Conservation (phyloP, 331 rosid genomes). For the Stylosanthes scabra region DNA sequence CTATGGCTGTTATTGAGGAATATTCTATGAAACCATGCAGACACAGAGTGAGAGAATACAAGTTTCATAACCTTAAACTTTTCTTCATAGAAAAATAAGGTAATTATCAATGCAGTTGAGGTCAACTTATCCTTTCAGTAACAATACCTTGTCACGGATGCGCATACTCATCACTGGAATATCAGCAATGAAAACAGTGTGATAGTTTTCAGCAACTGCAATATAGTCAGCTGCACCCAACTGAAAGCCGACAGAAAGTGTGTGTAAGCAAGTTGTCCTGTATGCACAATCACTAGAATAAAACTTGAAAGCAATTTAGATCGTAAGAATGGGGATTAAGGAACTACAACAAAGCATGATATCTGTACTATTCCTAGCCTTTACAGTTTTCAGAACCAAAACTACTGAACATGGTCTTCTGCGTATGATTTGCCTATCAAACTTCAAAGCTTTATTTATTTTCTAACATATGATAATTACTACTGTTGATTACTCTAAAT, state of each 20-base stretch:
- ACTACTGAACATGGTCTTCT: conserved; percentile 16
- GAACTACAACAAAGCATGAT: background rate
- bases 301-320: conserved; percentile 33
- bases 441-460: conserved; percentile 28
- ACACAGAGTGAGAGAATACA: conserved; percentile 25
- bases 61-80: conserved; percentile 9
- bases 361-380: conserved; percentile 6
- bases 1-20: conserved; percentile 11
- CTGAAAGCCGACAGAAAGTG: conserved; percentile 54
- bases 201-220: conserved; percentile 93
- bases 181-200: conserved; percentile 84
- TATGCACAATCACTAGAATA: background rate
- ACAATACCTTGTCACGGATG: conserved; percentile 84
- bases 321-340: too few relatives aligned
- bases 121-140: conserved; percentile 28
- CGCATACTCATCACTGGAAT: conserved; percentile 97
- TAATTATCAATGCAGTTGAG: conserved; percentile 13
- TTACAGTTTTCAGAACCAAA: conserved; percentile 12
- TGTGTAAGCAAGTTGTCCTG: conserved; percentile 11
- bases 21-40: conserved; percentile 19
- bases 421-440: background rate
- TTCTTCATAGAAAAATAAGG: conserved; percentile 1
- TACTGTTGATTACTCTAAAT: conserved; percentile 1
- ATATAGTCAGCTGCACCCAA: conserved; percentile 98
- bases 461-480: conserved; percentile 16